phyloP scores from a whole-genome alignment of 2,329 filamentous ascomycete species.

The Fusarium sp. region DNA sequence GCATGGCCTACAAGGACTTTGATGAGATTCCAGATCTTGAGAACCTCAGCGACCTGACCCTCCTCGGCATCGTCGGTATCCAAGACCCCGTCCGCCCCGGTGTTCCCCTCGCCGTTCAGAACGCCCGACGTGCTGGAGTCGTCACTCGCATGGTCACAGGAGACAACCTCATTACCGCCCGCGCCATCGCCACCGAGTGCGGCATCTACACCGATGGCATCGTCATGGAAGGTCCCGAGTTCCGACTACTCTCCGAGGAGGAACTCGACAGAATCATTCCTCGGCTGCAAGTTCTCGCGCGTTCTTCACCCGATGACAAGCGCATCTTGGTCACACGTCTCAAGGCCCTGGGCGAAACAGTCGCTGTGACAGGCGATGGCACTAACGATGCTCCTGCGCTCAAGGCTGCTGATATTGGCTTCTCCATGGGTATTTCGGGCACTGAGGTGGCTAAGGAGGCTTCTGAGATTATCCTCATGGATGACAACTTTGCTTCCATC shows the following conservation, averaged over 20 bases:
- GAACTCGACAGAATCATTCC: constrained; percentile 78
- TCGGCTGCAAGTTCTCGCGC: constrained; percentile 76
- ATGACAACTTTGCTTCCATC: constrained; percentile 87
- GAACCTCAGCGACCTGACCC: constrained; percentile 71
- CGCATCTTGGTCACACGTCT: constrained; percentile 78
- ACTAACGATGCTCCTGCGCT: constrained; percentile 87
- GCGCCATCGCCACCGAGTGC: constrained; percentile 83
- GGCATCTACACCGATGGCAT: constrained; percentile 79
- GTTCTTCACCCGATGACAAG: constrained; percentile 83
- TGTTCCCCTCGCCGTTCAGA: constrained; percentile 77
- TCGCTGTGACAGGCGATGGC: constrained; percentile 86
- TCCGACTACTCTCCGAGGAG: constrained; percentile 76
- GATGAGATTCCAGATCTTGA: constrained; percentile 67
- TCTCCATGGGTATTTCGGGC: constrained; percentile 87
- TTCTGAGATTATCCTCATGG: constrained; percentile 87
- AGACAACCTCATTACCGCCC: constrained; percentile 83
- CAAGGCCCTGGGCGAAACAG: constrained; percentile 80
- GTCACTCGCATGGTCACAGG: constrained; percentile 89
- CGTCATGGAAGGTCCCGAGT: constrained; percentile 83
- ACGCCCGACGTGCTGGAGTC: constrained; percentile 82
- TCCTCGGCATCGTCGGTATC: constrained; percentile 77
- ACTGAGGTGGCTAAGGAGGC: constrained; percentile 89
- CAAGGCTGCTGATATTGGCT: constrained; percentile 84
- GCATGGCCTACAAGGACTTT: constrained; percentile 85
- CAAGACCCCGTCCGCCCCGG: constrained; percentile 83